phyloP scores from a whole-genome alignment of 164 flowering plant species.

The Buxus sempervirens region DNA sequence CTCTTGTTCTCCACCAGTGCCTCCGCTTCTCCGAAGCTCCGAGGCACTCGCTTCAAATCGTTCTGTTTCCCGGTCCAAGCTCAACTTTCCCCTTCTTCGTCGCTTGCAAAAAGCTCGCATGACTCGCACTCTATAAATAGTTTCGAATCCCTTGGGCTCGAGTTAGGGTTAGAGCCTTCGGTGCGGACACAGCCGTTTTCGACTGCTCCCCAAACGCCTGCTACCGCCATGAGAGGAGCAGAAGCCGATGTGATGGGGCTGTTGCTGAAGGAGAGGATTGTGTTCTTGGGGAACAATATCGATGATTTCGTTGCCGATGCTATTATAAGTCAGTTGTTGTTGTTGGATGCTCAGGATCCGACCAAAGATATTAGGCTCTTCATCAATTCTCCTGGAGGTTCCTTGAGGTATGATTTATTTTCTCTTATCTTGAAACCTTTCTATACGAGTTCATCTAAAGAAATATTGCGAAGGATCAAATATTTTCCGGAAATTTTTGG shows the following conservation, averaged over 20 bases:
- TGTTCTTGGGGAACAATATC: conserved; percentile 64
- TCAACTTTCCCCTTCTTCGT: conserved; percentile 14
- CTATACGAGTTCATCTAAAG: too few relatives aligned
- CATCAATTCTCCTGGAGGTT: conserved; percentile 85
- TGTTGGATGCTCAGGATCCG: conserved; percentile 81
- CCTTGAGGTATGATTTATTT: conserved; percentile 50
- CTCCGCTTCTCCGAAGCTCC: conserved; percentile 18
- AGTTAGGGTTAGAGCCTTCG: conserved; percentile 3
- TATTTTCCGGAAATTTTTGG: too few relatives aligned
- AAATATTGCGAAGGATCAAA: too few relatives aligned
- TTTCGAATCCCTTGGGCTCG: conserved; percentile 3
- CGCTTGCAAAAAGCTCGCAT: conserved; percentile 1
- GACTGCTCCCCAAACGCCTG: conserved; percentile 46
- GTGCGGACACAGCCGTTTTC: conserved; percentile 8
- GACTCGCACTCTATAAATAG: conserved; percentile 3
- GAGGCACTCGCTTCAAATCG: conserved; percentile 11
- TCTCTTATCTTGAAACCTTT: not conserved
- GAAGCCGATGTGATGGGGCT: conserved; percentile 75
- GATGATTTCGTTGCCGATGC: conserved; percentile 90
- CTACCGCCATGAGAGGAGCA: conserved; percentile 47
- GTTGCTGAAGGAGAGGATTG: conserved; percentile 72
- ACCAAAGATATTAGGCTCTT: conserved; percentile 77
- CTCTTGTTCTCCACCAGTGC: conserved; percentile 3
- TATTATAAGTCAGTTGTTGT: conserved; percentile 71
- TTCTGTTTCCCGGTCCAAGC: conserved; percentile 4